phyloP scores from a whole-genome alignment of 768 basidiomycete species.

The Panaeolus cyanescens region DNA sequence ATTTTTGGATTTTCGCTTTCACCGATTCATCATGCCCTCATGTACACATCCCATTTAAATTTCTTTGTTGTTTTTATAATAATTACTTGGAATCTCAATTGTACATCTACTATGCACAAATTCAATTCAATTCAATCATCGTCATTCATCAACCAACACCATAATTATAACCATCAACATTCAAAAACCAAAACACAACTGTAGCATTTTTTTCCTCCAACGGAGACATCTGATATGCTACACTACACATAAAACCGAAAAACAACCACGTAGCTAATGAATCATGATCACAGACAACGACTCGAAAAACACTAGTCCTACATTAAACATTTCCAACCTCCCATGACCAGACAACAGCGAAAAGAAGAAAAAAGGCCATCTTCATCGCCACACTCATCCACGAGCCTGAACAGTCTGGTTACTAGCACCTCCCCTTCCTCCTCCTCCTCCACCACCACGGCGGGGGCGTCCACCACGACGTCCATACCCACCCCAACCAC shows the following conservation, averaged over 20 bases:
- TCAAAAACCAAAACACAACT: not conserved
- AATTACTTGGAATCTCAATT: too few species aligned
- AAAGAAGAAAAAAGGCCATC: not conserved
- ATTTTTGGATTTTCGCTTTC: too few species aligned
- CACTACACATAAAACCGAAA: not conserved
- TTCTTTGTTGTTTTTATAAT: too few species aligned
- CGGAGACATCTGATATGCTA: conserved; percentile 2
- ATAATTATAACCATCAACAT: too few species aligned
- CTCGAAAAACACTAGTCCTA: not conserved
- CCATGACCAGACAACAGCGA: not conserved
- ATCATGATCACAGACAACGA: not conserved
- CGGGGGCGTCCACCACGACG: conserved; percentile 41
- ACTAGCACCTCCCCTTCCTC: conserved; percentile 17
- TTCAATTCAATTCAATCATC: too few species aligned
- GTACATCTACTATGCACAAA: too few species aligned
- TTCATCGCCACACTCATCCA: conserved; percentile 7
- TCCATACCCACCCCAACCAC: conserved; percentile 75
- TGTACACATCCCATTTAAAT: too few species aligned
- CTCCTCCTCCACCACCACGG: conserved; percentile 32
- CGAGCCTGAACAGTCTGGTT: conserved; percentile 16
- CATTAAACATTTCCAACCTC: not conserved
- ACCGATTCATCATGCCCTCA: too few species aligned
- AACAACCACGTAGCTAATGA: not conserved
- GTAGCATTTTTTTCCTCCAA: conserved; percentile 4
- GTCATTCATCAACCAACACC: too few species aligned